Evolutionary conservation across 2,329 filamentous ascomycete genomes (phyloP).

Genomic region (Trichoderma sp.): DNA sequence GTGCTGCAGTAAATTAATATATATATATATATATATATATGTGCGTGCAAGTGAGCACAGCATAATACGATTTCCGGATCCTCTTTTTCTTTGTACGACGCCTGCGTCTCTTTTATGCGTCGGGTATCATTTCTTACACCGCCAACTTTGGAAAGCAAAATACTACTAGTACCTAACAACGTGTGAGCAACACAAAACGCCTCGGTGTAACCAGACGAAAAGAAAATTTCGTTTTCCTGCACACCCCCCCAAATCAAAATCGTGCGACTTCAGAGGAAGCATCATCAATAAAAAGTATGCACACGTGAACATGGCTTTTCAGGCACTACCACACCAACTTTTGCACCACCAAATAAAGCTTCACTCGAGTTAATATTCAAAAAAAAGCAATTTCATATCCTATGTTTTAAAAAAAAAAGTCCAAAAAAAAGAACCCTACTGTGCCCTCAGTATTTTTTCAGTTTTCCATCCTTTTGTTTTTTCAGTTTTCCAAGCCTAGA

Average conservation of each 20-base stretch:
- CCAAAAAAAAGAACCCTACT: not conserved
- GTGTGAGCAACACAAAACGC: not conserved
- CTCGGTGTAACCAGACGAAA: not conserved
- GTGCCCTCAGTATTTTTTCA: not conserved
- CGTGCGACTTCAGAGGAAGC: not conserved
- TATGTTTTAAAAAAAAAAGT: not conserved
- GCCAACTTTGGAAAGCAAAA: too few relatives aligned
- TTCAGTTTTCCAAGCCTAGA: not conserved
- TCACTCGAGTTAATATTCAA: not conserved
- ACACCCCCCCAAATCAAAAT: not conserved
- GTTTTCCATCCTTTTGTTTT: not conserved
- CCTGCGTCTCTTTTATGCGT: not conserved
- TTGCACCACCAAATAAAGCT: not conserved
- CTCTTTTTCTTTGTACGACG: not conserved
- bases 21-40: too few relatives aligned
- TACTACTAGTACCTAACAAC: too few relatives aligned
- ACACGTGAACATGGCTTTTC: not conserved
- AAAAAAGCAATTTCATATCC: not conserved
- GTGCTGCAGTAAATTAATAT: not conserved
- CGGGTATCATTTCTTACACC: not conserved
- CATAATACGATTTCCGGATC: not conserved
- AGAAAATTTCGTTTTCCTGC: not conserved
- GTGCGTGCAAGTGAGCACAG: not conserved
- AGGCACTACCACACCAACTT: not conserved
- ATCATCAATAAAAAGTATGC: not conserved